A percentile compares a stretch with the other conserved stretches of the same genome.
Conservation (phyloP, 1,284 basidiomycete species). For the Acaromyces ingoldii region DNA sequence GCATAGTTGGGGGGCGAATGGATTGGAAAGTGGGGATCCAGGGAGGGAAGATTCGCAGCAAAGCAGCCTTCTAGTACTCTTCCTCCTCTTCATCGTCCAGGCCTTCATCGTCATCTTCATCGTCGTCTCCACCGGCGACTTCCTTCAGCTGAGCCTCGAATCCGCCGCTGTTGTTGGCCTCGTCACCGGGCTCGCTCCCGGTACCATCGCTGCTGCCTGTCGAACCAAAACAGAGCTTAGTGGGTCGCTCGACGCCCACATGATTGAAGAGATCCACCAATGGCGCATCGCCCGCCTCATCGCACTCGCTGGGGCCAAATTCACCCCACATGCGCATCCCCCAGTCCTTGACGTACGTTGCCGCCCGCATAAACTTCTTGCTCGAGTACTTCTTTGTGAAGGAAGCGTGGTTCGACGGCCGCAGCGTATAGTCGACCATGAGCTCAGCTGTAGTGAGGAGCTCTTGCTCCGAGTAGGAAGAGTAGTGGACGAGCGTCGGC, state of each 20-base stretch:
- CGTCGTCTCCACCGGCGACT: no score
- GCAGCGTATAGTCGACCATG: conserved; percentile 74
- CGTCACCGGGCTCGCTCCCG: no score
- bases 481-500: conserved; percentile 82
- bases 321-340: conserved; percentile 29
- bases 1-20: no score
- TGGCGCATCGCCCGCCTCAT: conserved; percentile 7
- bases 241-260: not conserved
- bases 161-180: no score
- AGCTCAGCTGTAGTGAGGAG: conserved; percentile 80
- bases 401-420: conserved; percentile 37
- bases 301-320: conserved; percentile 20
- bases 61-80: no score
- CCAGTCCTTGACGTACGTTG: conserved; percentile 46
- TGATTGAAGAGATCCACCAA: not conserved
- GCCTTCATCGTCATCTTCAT: no score
- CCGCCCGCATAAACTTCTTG: conserved; percentile 50
- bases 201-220: no score
- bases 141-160: no score
- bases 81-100: no score
- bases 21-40: no score
- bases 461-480: conserved; percentile 77
- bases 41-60: no score
- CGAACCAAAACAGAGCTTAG: no score
- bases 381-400: conserved; percentile 51